Base-by-base conservation (phyloP, 2,329 filamentous ascomycete species). In the Aschersonia sp. region DNA sequence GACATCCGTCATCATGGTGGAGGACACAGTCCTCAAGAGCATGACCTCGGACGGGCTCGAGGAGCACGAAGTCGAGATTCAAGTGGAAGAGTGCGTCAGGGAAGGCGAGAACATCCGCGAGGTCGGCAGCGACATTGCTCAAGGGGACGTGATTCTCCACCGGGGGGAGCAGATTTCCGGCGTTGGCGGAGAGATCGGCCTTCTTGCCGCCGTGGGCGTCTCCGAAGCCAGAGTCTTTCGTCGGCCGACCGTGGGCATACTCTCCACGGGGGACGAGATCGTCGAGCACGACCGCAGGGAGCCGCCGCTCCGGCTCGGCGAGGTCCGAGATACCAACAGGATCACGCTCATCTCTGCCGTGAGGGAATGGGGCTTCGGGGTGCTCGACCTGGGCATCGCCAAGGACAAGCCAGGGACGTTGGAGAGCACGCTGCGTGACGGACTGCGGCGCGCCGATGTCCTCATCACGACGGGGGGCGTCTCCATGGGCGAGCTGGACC, bases 401-500 rank as follows among this genome's bases (percentile, higher is more conserved):
- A 78, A 73, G 41, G 87, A 94, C 62, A 78, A 78, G 66, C 72
- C 82, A 0, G 81, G 79, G 1, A 75, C 78, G 1, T 73, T 98
- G 1, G 90, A 97, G 60, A 71, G 83, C 57, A 80, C 75, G 2
- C 74, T 98, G 8, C 82, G 89, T 2, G 73, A 78, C 49, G 87
- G 84, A 1, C 70, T 97, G 51, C 76, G 85, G 22, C 70, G 71
- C 44, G 81, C 82, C 30, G 89, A 96, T 58, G 69, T 97, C 10
- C 75, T 98, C 49, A 80, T 98, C 58, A 97, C 92, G 12, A 90
- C 85, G 0, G 92, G 92, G 29, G 92, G 92, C 44, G 92, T 97
- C 22, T 94, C 87, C 8, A 98, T 98, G 92, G 92, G 92, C 49
- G 92, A 98, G 66, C 79, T 96, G 2, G 92, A 98, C 63, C 81